Base-by-base conservation (phyloP, 2,329 filamentous ascomycete species). In the Pseudogymnoascus sp. region DNA sequence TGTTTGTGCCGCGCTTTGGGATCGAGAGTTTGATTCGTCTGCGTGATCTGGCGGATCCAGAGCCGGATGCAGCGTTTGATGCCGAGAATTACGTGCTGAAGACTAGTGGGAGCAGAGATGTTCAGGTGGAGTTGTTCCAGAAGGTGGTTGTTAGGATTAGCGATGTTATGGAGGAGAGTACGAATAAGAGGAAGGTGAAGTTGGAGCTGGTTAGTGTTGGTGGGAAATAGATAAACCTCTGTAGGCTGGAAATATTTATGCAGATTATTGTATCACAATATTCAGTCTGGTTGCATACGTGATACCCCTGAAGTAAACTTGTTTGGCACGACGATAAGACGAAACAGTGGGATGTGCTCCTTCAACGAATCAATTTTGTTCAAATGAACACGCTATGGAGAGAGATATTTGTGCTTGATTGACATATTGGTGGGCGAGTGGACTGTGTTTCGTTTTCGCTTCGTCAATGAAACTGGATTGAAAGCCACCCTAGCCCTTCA, bases 1-100 rank as follows among this genome's bases (percentile, higher is more conserved):
- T 97, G 9, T 92, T 97, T 64, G 93, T 99, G 58, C 94, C 94
- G 6, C 81, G 91, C 14, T 99, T 99, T 74, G 94, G 94, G 39
- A 95, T 99, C 69, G 94, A 99, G 78, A 89, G 91, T 39, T 77
- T 97, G 64, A 94, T 99, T 65, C 83, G 93, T 9, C 77, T 97
- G 67, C 81, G 91, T 62, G 94, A 97, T 75, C 80, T 97, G 62
- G 87, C 86, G 3, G 84, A 88, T 14, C 82, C 85, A 0, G 90
- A 89, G 73, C 90, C 92, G 1, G 88, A 92, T 66, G 88, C 88
- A 57, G 84, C 84, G 33, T 97, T 91, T 71, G 91, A 99, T 74
- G 84, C 86, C 0, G 94, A 97, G 71, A 86, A 88, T 63, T 99
- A 96, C 74, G 84, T 85, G 50, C 79, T 99, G 37, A 82, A 76